Evolutionary conservation across 352 stramenopile species (phyloP), one percentile per base, ranked within the genome.

Genomic region (Plasmopara viticola): DNA sequence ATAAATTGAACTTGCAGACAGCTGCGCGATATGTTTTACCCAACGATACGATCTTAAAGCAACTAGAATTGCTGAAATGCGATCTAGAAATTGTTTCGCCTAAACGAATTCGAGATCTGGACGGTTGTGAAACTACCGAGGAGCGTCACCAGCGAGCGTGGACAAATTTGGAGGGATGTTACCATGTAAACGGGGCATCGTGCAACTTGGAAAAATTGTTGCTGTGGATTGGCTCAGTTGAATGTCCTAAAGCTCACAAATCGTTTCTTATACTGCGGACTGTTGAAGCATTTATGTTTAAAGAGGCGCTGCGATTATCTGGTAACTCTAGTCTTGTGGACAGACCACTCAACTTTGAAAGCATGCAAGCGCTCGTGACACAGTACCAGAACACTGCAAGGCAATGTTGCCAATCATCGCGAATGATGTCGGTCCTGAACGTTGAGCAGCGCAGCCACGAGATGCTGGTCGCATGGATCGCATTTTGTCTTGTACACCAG

Each of bases 401-500:
- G 5, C 13, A 62, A 17, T 72, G 60, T 59, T 40, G 34, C 0
- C 14, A 54, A 9, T 42, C 61, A 25, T 41, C 48, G 6, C 47
- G 47, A n/a, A 51, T 49, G 20, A 62, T 49, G 4, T 58, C 48
- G 8, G n/a, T 66, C 6, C 45, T 66, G 25, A 28, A 47, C 9
- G 59, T 82, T 12, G 65, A 78, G 37, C 63, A 78, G 31, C 60
- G 49, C 5, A 82, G 70, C 44, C 64, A 56, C 1, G 55, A 67
- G 34, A 51, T 82, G 40, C 29, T 84, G 12, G 44, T 80, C 9
- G 51, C 65, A n/a, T 82, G 74, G 68, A 60, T 68, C 34, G 56
- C 66, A 0, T 82, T 76, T 52, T 76, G 68, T 29, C 44, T 82
- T 0, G 64, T 53, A 10, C 73, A 84, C 48, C 60, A 67, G 20